Evolutionary conservation across 1,284 basidiomycete genomes (phyloP).

Genomic region (Cutaneotrichosporon mucoides): DNA sequence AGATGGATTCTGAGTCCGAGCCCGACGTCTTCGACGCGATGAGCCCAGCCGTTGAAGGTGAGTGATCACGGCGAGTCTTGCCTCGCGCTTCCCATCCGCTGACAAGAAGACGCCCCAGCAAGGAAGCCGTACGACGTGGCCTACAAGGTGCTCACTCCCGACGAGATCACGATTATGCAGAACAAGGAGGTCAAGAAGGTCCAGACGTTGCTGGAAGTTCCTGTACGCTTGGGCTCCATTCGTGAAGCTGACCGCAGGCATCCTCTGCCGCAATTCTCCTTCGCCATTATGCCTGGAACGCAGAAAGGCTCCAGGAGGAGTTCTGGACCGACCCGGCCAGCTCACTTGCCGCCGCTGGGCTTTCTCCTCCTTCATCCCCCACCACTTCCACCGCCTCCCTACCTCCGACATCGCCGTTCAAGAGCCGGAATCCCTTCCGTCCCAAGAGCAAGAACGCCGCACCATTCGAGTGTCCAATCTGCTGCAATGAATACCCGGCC

Average conservation of each 20-base stretch:
- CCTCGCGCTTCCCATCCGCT: too few relatives aligned
- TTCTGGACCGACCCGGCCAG: slow-evolving; percentile 82
- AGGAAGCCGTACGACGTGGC: slow-evolving; percentile 49
- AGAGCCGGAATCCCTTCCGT: slow-evolving; percentile 15
- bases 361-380: slow-evolving; percentile 47
- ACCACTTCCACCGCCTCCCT: slow-evolving; percentile 32
- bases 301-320: slow-evolving; percentile 89
- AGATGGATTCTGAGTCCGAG: slow-evolving; percentile 33
- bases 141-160: slow-evolving; percentile 63
- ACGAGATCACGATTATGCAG: slow-evolving; percentile 75
- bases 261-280: slow-evolving; percentile 71
- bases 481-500: slow-evolving; percentile 66
- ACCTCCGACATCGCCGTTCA: slow-evolving; percentile 32
- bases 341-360: slow-evolving; percentile 68
- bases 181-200: slow-evolving; percentile 74
- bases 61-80: slow-evolving; percentile 9
- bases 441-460: slow-evolving; percentile 37
- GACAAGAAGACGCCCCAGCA: slow-evolving; percentile 28
- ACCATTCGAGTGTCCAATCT: slow-evolving; percentile 80
- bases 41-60: slow-evolving; percentile 43
- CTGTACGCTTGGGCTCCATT: slow-evolving; percentile 56
- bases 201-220: slow-evolving; percentile 75
- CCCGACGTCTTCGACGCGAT: slow-evolving; percentile 43
- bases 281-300: slow-evolving; percentile 88
- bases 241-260: slow-evolving; percentile 33